A percentile compares a stretch with the other conserved stretches of the same genome.
Conservation (phyloP, 306 rosid genomes). For the Cicer pinnatifidum region DNA sequence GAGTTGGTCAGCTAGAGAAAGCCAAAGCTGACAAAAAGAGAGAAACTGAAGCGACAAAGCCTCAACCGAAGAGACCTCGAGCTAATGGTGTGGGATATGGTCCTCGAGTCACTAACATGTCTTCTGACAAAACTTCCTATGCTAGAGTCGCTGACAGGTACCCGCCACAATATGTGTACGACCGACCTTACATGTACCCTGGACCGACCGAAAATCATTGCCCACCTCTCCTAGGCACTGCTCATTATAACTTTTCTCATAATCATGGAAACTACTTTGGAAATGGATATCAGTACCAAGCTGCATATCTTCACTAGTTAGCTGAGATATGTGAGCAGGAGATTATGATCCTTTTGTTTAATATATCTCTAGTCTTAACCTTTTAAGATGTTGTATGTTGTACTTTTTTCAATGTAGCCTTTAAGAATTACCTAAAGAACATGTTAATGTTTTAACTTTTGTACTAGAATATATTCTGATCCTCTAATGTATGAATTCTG, state of each 20-base stretch:
- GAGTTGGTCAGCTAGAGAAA: conserved; percentile 77
- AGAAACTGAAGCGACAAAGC: conserved; percentile 87
- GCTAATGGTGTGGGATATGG: conserved; percentile 75
- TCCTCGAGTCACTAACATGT: conserved; percentile 68
- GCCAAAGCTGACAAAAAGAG: conserved; percentile 96
- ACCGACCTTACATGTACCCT: conserved; percentile 74
- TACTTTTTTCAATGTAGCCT: conserved; percentile 65
- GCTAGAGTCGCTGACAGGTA: conserved; percentile 90
- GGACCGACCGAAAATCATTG: conserved; percentile 81
- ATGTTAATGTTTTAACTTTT: conserved; percentile 55
- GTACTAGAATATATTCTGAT: conserved; percentile 53
- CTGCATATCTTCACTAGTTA: conserved; percentile 89
- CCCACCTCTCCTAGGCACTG: conserved; percentile 66
- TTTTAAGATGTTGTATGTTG: conserved; percentile 64
- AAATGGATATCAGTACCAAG: conserved; percentile 91
- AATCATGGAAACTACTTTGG: conserved; percentile 84
- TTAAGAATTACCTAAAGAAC: conserved; percentile 47
- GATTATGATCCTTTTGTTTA: conserved; percentile 65
- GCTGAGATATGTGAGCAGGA: conserved; percentile 56
- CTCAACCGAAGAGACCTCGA: conserved; percentile 98
- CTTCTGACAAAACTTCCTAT: conserved; percentile 75
- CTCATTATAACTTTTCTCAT: conserved; percentile 72
- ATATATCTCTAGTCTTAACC: conserved; percentile 86
- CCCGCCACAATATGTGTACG: conserved; percentile 81
- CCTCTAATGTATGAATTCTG: conserved; percentile 79